Conservation (phyloP, 495 filamentous ascomycete species). For the Cudoniella acicularis region DNA sequence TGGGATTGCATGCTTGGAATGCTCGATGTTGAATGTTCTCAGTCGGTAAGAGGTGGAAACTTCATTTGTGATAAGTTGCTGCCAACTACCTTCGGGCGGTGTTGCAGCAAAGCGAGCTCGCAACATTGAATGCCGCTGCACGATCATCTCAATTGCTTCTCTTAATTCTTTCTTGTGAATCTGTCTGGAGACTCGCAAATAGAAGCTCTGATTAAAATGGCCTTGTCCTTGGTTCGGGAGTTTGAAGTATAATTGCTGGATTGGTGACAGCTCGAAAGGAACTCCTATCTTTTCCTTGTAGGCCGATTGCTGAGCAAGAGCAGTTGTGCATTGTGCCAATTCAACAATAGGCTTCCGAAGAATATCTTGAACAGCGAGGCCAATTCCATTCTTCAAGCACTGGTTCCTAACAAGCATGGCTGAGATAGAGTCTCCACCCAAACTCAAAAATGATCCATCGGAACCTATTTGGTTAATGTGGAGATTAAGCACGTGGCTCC, state of each 20-base stretch:
- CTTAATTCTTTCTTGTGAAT: conserved; percentile 45
- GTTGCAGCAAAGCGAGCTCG: conserved; percentile 54
- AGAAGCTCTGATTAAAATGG: conserved; percentile 72
- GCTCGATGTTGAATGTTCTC: conserved; percentile 15
- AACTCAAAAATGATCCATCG: conserved; percentile 25
- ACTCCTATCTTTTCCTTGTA: conserved; percentile 36
- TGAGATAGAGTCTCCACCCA: conserved; percentile 35
- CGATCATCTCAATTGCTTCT: conserved; percentile 53
- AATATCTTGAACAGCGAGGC: conserved; percentile 21
- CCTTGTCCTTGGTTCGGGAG: conserved; percentile 49
- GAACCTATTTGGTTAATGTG: conserved; percentile 17
- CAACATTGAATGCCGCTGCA: conserved; percentile 68
- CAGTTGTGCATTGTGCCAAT: not conserved
- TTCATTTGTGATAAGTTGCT: conserved; percentile 29
- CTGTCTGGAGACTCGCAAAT: conserved; percentile 53
- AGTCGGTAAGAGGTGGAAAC: conserved; percentile 19
- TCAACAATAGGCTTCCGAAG: conserved; percentile 13
- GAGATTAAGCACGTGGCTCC: conserved; percentile 44
- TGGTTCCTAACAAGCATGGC: conserved; percentile 29
- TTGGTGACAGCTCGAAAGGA: conserved; percentile 64
- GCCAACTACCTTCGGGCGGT: conserved; percentile 32
- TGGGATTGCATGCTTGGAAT: not conserved
- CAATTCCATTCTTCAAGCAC: conserved; percentile 12
- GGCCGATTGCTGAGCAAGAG: not conserved
- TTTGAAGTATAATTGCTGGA: conserved; percentile 68